Evolutionary conservation across 169 alveolate genomes (phyloP), one percentile per base, ranked within the genome.

Genomic region (Plasmodium vivax): DNA sequence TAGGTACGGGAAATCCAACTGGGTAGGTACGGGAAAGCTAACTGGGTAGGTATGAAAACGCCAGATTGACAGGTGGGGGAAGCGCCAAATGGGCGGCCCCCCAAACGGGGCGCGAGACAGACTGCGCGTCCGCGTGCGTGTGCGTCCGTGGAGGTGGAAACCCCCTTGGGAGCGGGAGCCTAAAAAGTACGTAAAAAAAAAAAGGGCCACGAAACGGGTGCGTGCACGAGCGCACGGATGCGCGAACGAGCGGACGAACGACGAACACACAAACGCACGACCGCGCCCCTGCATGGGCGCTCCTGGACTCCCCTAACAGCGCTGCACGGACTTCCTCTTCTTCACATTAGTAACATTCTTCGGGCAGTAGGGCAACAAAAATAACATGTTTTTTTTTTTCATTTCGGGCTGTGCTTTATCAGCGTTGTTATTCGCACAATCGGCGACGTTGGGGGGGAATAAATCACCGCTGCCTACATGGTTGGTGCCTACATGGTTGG

Each of bases 351-450:
- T 90, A 90, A 71, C 94, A 90, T 58, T 71, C 94, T 90, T 90
- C 45, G 94, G 94, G 74, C 92, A 90, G 32, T 80, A 90, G 23
- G 92, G 91, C n/a, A 90, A 51, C 34, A 90, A 81, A 81, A 90
- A 90, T 41, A 71, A 23, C 62, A 27, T 81, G 71, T 79, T 82
- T 62, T 79, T 80, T 90, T 80, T 80, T 80, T 68, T 80, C 27
- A 75, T 71, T 75, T 87, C 62, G 10, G 85, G n/a, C 10, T 23
- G 23, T 1, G 68, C 56, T n/a, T 38, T 85, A 51, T 71, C 82
- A 38, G 56, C 7, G 36, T 82, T 51, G 45, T 47, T 82, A 45
- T 45, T 45, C 23, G 36, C 16, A 82, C 72, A 30, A 23, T 68
- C 14, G 77, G 41, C n/a, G 77, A 2, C 38, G 38, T 68, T 68